Evolutionary conservation across 192 early-diverging fungal genomes (phyloP), one percentile per base, ranked within the genome.

Genomic region (Chytriomyces sp.): DNA sequence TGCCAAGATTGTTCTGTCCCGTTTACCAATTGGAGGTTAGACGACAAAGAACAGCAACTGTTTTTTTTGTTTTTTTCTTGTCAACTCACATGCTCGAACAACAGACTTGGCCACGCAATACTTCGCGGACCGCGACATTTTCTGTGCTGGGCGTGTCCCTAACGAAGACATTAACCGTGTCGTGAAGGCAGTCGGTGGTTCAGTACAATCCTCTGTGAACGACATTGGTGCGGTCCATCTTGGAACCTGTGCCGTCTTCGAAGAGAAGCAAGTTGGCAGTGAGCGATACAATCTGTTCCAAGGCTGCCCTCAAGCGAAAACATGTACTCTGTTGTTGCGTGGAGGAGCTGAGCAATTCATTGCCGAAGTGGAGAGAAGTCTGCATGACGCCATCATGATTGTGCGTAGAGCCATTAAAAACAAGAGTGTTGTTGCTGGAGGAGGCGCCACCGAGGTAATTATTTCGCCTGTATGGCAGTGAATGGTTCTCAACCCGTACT

Each of bases 311-410:
- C 86, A 92, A 78, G 93, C 96, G 64, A 94, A 94, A 81, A 98
- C 97, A 0, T 98, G 96, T 86, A 99, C 97, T 1, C 89, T 99
- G 46, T 89, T 99, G 57, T 86, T 99, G 44, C 91, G 97, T 70
- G 97, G 97, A 77, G 97, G 97, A 70, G 97, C 97, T 24, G 97
- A 99, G 82, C 97, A 99, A 85, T 99, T 99, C 76, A 99, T 99
- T 83, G 96, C 96, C 77, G 97, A 99, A 81, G 96, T 99, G 8
- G 96, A 98, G 86, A 88, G 97, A 73, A 92, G 91, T 79, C 86
- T 99, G 83, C 97, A 99, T 85, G 97, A 99, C 85, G 96, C 97
- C 45, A 99, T 99, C 80, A 99, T 99, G 97, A 95, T 99, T 88
- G 97, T 99, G 63, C 91, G 95, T 67, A 88, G 97, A 69, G 93